phyloP scores from a whole-genome alignment of 495 filamentous ascomycete genomes.

The Bombardia bombarda region DNA sequence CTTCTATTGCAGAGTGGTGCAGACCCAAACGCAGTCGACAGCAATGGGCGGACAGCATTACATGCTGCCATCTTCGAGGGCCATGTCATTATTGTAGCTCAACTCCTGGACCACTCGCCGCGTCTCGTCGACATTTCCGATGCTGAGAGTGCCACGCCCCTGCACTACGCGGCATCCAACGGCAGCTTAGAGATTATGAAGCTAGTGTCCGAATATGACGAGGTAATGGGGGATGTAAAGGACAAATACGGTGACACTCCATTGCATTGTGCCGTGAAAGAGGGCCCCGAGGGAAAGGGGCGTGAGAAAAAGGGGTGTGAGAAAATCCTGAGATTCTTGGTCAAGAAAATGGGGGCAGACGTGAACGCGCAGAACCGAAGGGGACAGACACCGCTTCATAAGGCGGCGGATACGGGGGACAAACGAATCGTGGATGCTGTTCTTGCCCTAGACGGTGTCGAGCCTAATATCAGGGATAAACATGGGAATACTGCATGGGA shows the following conservation, averaged over 20 bases:
- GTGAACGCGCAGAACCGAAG: not conserved
- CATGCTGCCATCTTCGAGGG: not conserved
- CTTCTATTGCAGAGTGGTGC: not conserved
- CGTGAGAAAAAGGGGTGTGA: no score
- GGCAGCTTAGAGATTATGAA: not conserved
- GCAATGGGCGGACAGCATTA: not conserved
- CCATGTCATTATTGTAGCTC: not conserved
- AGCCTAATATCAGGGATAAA: not conserved
- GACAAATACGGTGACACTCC: not conserved
- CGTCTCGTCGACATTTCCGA: not conserved
- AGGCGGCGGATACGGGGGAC: not conserved
- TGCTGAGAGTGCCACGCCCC: not conserved
- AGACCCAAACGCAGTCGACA: not conserved
- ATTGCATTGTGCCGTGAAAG: not conserved
- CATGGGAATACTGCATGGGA: not conserved
- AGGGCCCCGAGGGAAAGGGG: not conserved
- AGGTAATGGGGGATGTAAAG: not conserved
- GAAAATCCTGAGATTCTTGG: not conserved
- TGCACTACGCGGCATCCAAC: not conserved
- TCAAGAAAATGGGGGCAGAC: not conserved
- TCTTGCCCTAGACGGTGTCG: not conserved
- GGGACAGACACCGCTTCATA: not conserved
- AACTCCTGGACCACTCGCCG: not conserved
- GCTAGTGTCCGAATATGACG: not conserved
- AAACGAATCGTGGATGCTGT: not conserved